Evolutionary conservation across 176 grass and related monocot genomes (phyloP).

Genomic region (Phyllostachys edulis): DNA sequence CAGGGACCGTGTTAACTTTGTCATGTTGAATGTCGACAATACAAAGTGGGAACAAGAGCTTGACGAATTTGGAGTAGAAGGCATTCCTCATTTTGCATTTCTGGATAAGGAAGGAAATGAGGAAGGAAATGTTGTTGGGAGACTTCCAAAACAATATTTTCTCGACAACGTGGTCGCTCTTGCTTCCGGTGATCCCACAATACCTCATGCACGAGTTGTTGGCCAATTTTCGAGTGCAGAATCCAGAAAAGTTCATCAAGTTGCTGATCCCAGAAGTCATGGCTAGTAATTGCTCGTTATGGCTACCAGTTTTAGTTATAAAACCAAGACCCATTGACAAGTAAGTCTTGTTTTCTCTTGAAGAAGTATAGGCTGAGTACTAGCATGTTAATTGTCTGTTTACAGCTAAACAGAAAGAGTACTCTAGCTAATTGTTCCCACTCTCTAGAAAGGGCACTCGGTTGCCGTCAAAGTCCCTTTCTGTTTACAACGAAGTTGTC

Average conservation of each 20-base stretch:
- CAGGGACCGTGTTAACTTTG: constrained; percentile 85
- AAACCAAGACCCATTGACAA: not conserved
- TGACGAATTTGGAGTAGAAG: constrained; percentile 96
- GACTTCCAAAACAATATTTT: constrained; percentile 76
- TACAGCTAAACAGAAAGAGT: too few species aligned
- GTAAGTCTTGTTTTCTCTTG: constrained; percentile 28
- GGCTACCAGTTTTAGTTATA: not conserved
- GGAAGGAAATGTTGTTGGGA: constrained; percentile 90
- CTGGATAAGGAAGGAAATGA: constrained; percentile 91
- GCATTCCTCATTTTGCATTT: constrained; percentile 94
- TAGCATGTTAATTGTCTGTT: not conserved
- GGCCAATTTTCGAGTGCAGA: constrained; percentile 77
- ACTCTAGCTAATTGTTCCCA: not conserved
- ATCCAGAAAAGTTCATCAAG: constrained; percentile 79
- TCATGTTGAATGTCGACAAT: constrained; percentile 98
- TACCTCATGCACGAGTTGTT: constrained; percentile 80
- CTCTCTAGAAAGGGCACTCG: not conserved
- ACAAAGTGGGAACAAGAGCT: constrained; percentile 98
- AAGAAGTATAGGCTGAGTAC: not conserved
- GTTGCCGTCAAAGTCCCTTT: not conserved
- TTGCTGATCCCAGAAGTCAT: constrained; percentile 89
- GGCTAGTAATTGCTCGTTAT: constrained; percentile 41
- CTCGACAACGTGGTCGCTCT: constrained; percentile 91
- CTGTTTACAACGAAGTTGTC: not conserved
- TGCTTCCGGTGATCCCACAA: constrained; percentile 60